Base-by-base conservation (phyloP, 768 basidiomycete genomes). In the Pulveroboletus sp. region DNA sequence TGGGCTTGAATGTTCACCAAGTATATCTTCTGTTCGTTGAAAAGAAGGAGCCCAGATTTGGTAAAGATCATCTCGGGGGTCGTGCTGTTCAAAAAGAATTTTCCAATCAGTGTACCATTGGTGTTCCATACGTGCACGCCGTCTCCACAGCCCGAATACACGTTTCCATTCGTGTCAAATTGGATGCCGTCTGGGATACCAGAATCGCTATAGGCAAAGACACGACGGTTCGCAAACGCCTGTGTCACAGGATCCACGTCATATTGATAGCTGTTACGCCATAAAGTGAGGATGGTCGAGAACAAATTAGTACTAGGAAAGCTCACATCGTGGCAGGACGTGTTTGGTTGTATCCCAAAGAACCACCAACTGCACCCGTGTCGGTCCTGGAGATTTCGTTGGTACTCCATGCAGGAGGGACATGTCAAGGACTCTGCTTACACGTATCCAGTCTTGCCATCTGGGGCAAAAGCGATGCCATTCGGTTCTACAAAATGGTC, bases 401-500 rank as follows among this genome's bases (percentile, higher is more conserved):
- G 50, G 46, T 44, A 55, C 43, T 21, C 40, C 34, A 52, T 6
- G 32, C 40, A 52, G 51, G 35, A 47, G 20, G 45, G 9, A 43
- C 40, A 46, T 14, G 17, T 13, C 14, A 16, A 24, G 20, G 17
- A 19, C 50, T 17, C 19, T 27, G 51, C 76, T 52, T 46, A 74
- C 85, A 90, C 71, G 58, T 84, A 91, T 4, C 80, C 86, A 8
- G 71, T 77, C 41, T 66, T 76, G 9, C 87, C 85, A 52, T 85
- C 80, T 2, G 71, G 67, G n/a, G 77, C 78, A 63, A 90, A 84
- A 0, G 85, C 84, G 43, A 91, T 77, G 2, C 88, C 90, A 58
- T 91, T 92, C 37, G 77, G 77, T 56, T 78, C 77, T 53, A 77
- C 75, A 58, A 91, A 85, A n/a, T 81, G 84, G 53, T 87, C 84